Conservation (phyloP, 2,329 filamentous ascomycete species). For the Rosellinia necatrix region DNA sequence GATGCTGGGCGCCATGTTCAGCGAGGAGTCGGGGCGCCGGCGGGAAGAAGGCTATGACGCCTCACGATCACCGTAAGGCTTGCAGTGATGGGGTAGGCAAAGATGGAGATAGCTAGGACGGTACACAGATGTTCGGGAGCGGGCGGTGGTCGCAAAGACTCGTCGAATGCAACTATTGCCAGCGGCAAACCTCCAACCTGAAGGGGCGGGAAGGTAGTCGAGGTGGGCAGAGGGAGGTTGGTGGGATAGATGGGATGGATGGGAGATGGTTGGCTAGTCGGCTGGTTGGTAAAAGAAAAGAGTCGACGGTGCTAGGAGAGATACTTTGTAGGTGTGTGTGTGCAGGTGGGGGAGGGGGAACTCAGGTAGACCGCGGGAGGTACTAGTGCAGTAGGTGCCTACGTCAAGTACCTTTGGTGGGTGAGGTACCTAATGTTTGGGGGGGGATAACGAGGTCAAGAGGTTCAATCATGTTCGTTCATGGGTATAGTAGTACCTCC, state of each 20-base stretch:
- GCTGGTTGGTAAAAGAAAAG: constrained; percentile 24
- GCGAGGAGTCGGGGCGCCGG: constrained; percentile 25
- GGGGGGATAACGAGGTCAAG: too few species aligned
- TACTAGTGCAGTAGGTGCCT: not conserved
- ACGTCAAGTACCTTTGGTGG: not conserved
- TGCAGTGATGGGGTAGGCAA: constrained; percentile 26
- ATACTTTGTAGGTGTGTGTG: constrained; percentile 22
- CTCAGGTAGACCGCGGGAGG: not conserved
- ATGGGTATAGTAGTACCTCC: not conserved
- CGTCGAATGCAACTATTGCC: not conserved
- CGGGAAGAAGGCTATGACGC: constrained; percentile 37
- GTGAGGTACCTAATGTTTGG: not conserved
- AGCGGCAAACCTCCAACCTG: not conserved
- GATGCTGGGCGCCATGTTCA: constrained; percentile 72
- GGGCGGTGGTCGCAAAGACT: not conserved
- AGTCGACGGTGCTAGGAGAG: constrained; percentile 16
- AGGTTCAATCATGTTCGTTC: too few species aligned
- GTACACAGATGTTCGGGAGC: constrained; percentile 6
- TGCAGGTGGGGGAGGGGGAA: constrained; percentile 29
- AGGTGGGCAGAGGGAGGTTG: constrained; percentile 12
- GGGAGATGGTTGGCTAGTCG: constrained; percentile 16
- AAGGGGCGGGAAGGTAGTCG: constrained; percentile 5
- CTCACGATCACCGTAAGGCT: constrained; percentile 31
- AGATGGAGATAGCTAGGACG: not conserved
- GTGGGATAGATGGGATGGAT: constrained; percentile 11